Evolutionary conservation across 805 yeast genomes (phyloP).

Genomic region (Lipomyces orientalis): DNA sequence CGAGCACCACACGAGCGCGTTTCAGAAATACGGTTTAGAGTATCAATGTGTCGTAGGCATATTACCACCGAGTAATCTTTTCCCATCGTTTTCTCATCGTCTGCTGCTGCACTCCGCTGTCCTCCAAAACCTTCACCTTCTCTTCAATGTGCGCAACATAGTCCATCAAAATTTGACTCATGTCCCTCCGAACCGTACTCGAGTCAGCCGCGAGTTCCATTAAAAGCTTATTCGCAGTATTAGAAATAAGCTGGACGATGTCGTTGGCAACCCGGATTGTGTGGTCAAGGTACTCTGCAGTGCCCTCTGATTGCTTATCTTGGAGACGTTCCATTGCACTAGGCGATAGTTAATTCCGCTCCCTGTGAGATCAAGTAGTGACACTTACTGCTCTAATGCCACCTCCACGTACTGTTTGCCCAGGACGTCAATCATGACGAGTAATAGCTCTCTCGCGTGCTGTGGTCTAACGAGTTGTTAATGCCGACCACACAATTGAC

Average conservation of each 20-base stretch:
- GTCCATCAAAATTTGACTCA: constrained; percentile 19
- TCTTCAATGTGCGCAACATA: constrained; percentile 20
- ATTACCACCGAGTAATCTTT: constrained; percentile 17
- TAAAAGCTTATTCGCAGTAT: constrained; percentile 22
- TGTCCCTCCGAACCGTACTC: constrained; percentile 20
- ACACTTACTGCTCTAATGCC: constrained; percentile 27
- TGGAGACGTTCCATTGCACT: constrained; percentile 20
- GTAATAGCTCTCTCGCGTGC: constrained; percentile 24
- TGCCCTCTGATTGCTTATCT: constrained; percentile 12
- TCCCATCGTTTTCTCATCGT: constrained; percentile 17
- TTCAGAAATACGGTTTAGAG: neutral
- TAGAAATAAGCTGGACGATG: constrained; percentile 24
- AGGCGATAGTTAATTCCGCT: neutral
- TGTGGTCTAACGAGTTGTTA: constrained; percentile 22
- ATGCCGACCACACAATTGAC: neutral
- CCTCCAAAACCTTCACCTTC: constrained; percentile 13
- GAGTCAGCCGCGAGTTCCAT: constrained; percentile 31
- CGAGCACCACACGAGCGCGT: neutral
- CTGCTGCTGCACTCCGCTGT: constrained; percentile 8
- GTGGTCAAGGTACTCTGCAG: constrained; percentile 13
- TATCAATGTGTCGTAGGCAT: neutral
- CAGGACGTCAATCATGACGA: constrained; percentile 22
- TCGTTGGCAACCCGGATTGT: constrained; percentile 15
- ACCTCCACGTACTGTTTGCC: constrained; percentile 28
- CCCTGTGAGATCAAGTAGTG: neutral